phyloP scores from a whole-genome alignment of 306 rosid species.

The Cucurbita argyrosperma region DNA sequence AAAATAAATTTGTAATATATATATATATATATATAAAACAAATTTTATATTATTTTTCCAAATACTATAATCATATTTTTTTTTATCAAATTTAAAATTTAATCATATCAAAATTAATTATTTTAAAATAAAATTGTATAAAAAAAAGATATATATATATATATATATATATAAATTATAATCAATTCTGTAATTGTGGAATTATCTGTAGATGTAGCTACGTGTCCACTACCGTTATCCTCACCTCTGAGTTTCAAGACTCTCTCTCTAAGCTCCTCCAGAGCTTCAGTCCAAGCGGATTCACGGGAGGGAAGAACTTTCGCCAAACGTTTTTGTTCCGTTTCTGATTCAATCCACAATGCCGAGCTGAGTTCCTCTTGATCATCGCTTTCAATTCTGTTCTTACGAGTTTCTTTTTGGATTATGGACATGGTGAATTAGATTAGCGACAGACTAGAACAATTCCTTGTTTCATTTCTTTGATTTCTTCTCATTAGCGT shows the following conservation, averaged over 20 bases:
- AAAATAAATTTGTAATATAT: too few relatives aligned
- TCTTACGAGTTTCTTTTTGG: not conserved
- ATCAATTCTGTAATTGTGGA: not conserved
- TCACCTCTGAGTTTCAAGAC: not conserved
- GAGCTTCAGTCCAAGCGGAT: not conserved
- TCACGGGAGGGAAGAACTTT: not conserved
- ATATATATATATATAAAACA: too few relatives aligned
- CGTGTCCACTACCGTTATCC: not conserved
- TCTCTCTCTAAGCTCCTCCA: not conserved
- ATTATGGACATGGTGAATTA: not conserved
- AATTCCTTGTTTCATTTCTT: not conserved
- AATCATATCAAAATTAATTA: too few relatives aligned
- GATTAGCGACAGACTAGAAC: not conserved
- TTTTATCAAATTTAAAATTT: too few relatives aligned
- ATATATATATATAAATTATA: too few relatives aligned
- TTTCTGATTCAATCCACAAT: not conserved
- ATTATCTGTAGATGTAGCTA: not conserved
- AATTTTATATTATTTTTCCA: too few relatives aligned
- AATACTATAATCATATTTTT: too few relatives aligned
- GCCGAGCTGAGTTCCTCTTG: not conserved
- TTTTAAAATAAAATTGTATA: too few relatives aligned
- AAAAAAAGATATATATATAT: too few relatives aligned
- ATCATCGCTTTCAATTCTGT: not conserved
- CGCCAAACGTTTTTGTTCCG: not conserved
- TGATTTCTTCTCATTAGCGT: not conserved